A percentile compares a stretch with the other conserved stretches of the same genome.
phyloP scores from a whole-genome alignment of 2,329 filamentous ascomycete genomes.

The Xylaria sp. region DNA sequence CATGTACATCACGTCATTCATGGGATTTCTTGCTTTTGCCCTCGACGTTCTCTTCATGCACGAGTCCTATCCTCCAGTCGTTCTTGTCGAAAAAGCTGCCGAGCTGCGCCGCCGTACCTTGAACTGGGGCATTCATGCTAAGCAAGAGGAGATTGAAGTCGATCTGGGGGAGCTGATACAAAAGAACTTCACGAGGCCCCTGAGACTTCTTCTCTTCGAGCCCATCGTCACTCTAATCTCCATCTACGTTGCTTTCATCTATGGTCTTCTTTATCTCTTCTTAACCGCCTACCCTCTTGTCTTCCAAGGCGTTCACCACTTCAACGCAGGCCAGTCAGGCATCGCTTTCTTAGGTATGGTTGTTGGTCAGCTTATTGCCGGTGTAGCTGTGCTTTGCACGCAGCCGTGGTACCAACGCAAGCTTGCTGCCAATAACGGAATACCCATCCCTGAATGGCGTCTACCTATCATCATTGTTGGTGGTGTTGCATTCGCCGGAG shows the following conservation, averaged over 20 bases:
- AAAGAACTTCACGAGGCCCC: conserved; percentile 74
- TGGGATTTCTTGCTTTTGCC: conserved; percentile 70
- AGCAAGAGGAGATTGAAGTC: conserved; percentile 77
- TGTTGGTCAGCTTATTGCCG: conserved; percentile 75
- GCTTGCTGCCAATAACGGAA: conserved; percentile 72
- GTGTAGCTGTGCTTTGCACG: conserved; percentile 69
- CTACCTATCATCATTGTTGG: conserved; percentile 70
- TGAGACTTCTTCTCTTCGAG: conserved; percentile 73
- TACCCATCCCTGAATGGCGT: conserved; percentile 75
- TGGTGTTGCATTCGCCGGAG: conserved; percentile 68
- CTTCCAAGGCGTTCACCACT: conserved; percentile 77
- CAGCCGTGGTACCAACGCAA: conserved; percentile 76
- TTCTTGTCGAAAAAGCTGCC: conserved; percentile 70
- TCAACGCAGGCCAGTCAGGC: conserved; percentile 75
- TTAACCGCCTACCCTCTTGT: conserved; percentile 86
- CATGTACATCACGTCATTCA: conserved; percentile 70
- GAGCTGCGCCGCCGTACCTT: conserved; percentile 71
- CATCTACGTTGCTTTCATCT: conserved; percentile 80
- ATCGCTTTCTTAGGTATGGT: conserved; percentile 90
- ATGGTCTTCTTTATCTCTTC: conserved; percentile 81
- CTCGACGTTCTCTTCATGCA: conserved; percentile 71
- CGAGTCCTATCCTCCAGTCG: conserved; percentile 77
- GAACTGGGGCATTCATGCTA: conserved; percentile 78
- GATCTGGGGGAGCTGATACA: conserved; percentile 71
- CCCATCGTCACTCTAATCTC: conserved; percentile 76